Conservation (phyloP, 2,329 filamentous ascomycete genomes). For the Diaporthe sp. region DNA sequence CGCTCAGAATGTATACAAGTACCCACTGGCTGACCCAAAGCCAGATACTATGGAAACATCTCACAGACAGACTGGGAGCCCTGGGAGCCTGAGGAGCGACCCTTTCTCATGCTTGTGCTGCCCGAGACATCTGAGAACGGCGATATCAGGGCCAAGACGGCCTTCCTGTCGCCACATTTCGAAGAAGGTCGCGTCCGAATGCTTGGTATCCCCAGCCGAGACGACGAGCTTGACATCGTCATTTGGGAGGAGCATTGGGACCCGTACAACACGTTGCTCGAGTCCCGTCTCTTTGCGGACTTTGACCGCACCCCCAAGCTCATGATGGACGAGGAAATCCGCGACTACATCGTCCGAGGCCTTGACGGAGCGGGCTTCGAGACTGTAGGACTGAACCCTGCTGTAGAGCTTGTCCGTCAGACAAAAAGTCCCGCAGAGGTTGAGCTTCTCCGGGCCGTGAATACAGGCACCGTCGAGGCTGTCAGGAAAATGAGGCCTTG, state of each 20-base stretch:
- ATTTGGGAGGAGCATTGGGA: slow-evolving; percentile 77
- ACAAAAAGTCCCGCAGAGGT: slow-evolving; percentile 70
- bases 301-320: slow-evolving; percentile 53
- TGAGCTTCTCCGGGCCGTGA: slow-evolving; percentile 71
- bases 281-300: slow-evolving; percentile 57
- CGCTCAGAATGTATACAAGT: background rate
- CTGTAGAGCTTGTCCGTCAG: slow-evolving; percentile 71
- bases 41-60: slow-evolving; percentile 70
- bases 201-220: slow-evolving; percentile 69
- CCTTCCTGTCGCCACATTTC: slow-evolving; percentile 71
- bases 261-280: slow-evolving; percentile 68
- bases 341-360: slow-evolving; percentile 73
- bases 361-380: slow-evolving; percentile 67
- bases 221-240: slow-evolving; percentile 65
- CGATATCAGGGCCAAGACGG: slow-evolving; percentile 65
- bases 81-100: slow-evolving; percentile 75
- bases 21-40: background rate
- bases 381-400: slow-evolving; percentile 66
- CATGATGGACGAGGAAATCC: slow-evolving; percentile 77
- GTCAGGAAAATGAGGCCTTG: slow-evolving; percentile 70
- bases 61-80: slow-evolving; percentile 74
- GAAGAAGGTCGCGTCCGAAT: slow-evolving; percentile 72
- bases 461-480: slow-evolving; percentile 74
- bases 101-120: slow-evolving; percentile 73
- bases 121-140: slow-evolving; percentile 57